Conservation (phyloP, 495 filamentous ascomycete genomes). For the Tuber melanosporum region DNA sequence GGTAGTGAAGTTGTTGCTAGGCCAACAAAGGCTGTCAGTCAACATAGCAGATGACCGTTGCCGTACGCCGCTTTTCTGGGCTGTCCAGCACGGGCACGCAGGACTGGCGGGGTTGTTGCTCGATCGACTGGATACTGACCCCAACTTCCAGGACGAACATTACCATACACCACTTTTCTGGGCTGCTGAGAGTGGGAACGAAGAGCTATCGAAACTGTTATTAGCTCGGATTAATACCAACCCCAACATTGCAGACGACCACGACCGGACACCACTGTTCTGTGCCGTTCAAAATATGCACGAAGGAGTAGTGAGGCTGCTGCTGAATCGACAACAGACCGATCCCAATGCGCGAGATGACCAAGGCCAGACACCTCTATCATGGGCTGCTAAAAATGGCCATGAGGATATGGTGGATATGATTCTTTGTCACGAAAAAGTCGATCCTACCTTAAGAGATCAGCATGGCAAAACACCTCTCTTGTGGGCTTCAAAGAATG, state of each 20-base stretch:
- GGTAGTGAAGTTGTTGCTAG: conserved; percentile 9
- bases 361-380: conserved; percentile 10
- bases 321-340: neutral
- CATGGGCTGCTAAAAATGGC: conserved; percentile 10
- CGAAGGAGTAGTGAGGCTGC: neutral
- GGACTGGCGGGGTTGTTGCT: conserved; percentile 7
- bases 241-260: neutral
- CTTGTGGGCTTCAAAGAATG: conserved; percentile 6
- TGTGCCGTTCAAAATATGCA: conserved; percentile 8
- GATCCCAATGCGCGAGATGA: neutral
- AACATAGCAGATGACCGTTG: conserved; percentile 1
- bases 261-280: neutral
- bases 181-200: conserved; percentile 10
- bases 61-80: conserved; percentile 12
- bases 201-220: conserved; percentile 5
- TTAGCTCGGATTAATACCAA: neutral
- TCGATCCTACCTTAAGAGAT: neutral
- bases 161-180: conserved; percentile 15
- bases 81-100: conserved; percentile 10
- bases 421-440: conserved; percentile 7
- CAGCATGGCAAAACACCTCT: conserved; percentile 8
- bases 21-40: neutral
- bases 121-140: conserved; percentile 5
- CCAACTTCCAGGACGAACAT: conserved; percentile 3
- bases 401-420: conserved; percentile 13